Percentiles rank a stretch among this genome's conserved stretches.
Evolutionary conservation across 2,329 filamentous ascomycete species (phyloP).

Genomic region (Hypoxylon sp.): DNA sequence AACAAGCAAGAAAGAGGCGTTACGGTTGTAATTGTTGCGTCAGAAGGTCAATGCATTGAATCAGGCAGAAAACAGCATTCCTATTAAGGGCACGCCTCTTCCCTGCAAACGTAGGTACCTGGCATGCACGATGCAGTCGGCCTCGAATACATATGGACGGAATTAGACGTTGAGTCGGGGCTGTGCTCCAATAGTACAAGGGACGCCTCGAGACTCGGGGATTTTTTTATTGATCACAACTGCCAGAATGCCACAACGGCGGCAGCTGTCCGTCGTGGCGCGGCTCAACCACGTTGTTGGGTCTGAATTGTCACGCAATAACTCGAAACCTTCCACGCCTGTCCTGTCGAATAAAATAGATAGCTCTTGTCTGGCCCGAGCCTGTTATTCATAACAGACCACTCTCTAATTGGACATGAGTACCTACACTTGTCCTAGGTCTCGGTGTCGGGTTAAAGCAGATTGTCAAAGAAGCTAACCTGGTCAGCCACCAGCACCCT

Average conservation of each 20-base stretch:
- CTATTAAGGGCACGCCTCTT: constrained; percentile 31
- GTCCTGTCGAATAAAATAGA: constrained; percentile 19
- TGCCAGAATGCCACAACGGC: constrained; percentile 38
- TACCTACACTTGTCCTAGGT: not conserved
- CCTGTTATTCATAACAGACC: constrained; percentile 24
- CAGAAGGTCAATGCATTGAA: constrained; percentile 33
- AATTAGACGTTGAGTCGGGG: constrained; percentile 34
- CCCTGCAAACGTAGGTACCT: constrained; percentile 23
- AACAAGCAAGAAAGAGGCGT: constrained; percentile 30
- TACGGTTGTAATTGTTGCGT: constrained; percentile 39
- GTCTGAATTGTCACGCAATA: constrained; percentile 46
- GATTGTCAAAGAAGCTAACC: constrained; percentile 16
- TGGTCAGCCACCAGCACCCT: constrained; percentile 35
- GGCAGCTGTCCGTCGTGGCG: constrained; percentile 44
- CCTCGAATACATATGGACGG: constrained; percentile 35
- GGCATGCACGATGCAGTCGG: constrained; percentile 30
- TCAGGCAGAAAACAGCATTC: constrained; percentile 35
- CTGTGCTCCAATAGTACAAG: constrained; percentile 40
- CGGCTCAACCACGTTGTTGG: constrained; percentile 47
- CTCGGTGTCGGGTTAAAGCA: constrained; percentile 32
- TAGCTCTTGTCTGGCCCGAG: constrained; percentile 19
- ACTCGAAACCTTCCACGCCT: constrained; percentile 22
- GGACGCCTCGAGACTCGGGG: constrained; percentile 43
- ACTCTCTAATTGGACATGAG: constrained; percentile 29
- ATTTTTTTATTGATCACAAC: constrained; percentile 45